Base-by-base conservation (phyloP, 208 protist genomes). In the Leptomonas pyrrhocoris region DNA sequence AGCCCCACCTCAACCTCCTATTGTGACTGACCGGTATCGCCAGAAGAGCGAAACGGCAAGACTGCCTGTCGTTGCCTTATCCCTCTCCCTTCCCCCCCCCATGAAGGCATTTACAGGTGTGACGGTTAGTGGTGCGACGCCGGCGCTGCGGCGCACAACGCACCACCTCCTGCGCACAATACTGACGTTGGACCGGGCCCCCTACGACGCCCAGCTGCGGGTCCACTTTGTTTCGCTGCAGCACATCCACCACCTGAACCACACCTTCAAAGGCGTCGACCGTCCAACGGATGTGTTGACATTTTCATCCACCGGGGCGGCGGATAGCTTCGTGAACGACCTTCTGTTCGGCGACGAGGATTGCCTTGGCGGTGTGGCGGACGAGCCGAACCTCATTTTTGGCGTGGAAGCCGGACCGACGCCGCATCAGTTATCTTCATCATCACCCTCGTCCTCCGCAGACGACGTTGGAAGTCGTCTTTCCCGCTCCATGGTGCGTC, bases 221-320 rank as follows among this genome's bases (percentile, higher is more conserved):
- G 53, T 96, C 21, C 27, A 68, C 25, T 83, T 93, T 58, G 73
- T 94, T 46, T 60, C 65, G 0, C 43, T 74, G 7, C 27, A 13
- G 2, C 49, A 85, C 54, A 96, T 96, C 86, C 83, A 63, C 16
- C 23, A 64, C 18, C 62, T 96, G 8, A 89, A 93, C 68, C 56
- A 51, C 31, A 42, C 73, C 4, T 72, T 69, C 45, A 80, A 82
- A 9, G 81, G 85, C 19, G 60, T 81, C 1, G 58, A 90, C 64
- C 54, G 38, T 3, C 77, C 81, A 9, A 96, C 91, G 3, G 91
- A 96, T 74, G 91, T 93, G 36, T 79, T 96, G 5, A 96, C 91
- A 0, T 91, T 96, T 58, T 65, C 85, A 5, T 74, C 81, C 8
- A 15, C 58, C 6, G 63, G 55, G 0, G 59, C 64, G 27, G 64